phyloP scores from a whole-genome alignment of 257 asterid genomes.

The Scutellaria galericulata region DNA sequence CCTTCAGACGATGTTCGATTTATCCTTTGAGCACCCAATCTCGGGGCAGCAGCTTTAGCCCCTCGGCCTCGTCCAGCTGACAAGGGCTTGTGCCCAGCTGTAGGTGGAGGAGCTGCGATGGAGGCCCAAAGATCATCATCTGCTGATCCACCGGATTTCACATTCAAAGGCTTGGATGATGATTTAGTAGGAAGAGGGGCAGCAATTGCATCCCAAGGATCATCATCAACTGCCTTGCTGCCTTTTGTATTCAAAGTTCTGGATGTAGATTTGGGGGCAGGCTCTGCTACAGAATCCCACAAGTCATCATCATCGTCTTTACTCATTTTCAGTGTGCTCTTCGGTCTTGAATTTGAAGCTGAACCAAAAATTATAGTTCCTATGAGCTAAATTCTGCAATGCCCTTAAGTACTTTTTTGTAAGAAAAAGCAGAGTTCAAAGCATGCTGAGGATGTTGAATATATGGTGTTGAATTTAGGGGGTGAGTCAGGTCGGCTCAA shows the following conservation, averaged over 20 bases:
- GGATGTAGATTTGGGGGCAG: conserved; percentile 59
- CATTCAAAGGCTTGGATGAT: conserved; percentile 49
- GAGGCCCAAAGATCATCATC: conserved; percentile 89
- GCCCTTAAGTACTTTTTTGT: background rate
- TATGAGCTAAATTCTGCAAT: conserved; percentile 21
- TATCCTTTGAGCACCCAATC: conserved; percentile 84
- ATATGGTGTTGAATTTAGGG: background rate
- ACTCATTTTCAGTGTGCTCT: conserved; percentile 49
- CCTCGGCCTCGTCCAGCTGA: conserved; percentile 70
- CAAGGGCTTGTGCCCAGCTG: conserved; percentile 68
- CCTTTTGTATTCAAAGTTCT: conserved; percentile 46
- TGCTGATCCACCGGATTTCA: conserved; percentile 53
- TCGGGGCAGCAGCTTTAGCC: conserved; percentile 70
- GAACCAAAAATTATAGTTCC: conserved; percentile 39
- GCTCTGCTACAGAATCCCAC: conserved; percentile 71
- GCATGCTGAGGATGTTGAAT: background rate
- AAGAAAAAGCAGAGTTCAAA: background rate
- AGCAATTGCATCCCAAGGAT: conserved; percentile 71
- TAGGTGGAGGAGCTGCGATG: conserved; percentile 85
- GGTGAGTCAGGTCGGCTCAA: background rate
- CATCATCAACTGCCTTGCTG: conserved; percentile 56
- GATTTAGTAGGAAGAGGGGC: conserved; percentile 67
- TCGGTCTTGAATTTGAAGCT: conserved; percentile 66
- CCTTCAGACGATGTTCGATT: conserved; percentile 82
- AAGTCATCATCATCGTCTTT: conserved; percentile 62